A percentile compares a stretch with the other conserved stretches of the same genome.
Evolutionary conservation across 768 basidiomycete genomes (phyloP).

Genomic region (Tylopilus plumbeoviolaceoides): DNA sequence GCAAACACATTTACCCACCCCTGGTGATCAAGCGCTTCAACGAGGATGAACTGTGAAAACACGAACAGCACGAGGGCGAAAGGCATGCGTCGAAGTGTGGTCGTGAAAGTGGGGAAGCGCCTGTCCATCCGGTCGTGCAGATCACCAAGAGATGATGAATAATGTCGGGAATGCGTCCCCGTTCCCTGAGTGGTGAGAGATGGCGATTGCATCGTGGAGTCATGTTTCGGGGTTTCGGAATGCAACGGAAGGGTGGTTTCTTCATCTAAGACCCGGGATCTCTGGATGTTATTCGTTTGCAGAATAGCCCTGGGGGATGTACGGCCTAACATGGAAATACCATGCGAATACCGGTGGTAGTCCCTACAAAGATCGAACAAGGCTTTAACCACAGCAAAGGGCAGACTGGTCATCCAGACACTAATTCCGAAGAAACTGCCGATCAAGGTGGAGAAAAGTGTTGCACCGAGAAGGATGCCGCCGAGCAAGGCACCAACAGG

Average conservation of each 20-base stretch:
- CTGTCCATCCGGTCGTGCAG: constrained; percentile 6
- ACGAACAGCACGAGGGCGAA: constrained; percentile 86
- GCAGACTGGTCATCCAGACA: constrained; percentile 81
- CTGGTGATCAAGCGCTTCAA: constrained; percentile 73
- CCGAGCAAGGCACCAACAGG: constrained; percentile 73
- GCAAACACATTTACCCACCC: constrained; percentile 90
- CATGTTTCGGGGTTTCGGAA: too few species aligned
- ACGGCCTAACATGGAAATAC: constrained; percentile 18
- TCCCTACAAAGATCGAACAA: constrained; percentile 62
- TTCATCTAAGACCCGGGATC: too few species aligned
- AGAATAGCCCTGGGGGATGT: neutral
- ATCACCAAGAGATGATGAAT: neutral
- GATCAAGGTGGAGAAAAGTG: constrained; percentile 70
- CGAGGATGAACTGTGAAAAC: constrained; percentile 80
- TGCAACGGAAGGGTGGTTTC: too few species aligned
- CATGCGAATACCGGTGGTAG: constrained; percentile 39
- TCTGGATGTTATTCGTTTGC: too few species aligned
- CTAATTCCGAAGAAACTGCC: constrained; percentile 76
- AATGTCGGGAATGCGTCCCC: neutral
- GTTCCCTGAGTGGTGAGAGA: too few species aligned
- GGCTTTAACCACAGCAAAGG: constrained; percentile 76
- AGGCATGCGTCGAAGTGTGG: constrained; percentile 65
- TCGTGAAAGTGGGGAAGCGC: constrained; percentile 72
- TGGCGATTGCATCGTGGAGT: too few species aligned
- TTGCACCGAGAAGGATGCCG: constrained; percentile 55